Percentiles rank a stretch among this genome's conserved stretches.
These are phyloP conservation scores for Dipteronia sinensis DNA, from an alignment of 345 rosid genomes.

Conservation along the genomic window DNA sequence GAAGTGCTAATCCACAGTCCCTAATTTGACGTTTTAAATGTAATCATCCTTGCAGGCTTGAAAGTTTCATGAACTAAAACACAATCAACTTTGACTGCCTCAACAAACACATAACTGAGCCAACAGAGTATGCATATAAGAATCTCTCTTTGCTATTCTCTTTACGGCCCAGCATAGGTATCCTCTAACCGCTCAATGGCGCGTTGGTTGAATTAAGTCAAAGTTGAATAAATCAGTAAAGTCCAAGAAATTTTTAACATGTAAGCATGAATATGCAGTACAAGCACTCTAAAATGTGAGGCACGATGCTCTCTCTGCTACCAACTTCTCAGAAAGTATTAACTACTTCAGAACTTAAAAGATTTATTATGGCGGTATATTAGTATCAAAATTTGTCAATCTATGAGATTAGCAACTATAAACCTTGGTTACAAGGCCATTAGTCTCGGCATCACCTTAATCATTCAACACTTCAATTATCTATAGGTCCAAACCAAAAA, in stretches of 20 bases:
- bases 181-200: neutral
- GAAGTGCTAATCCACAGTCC: neutral
- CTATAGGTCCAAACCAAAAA: too few species aligned
- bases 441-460: neutral
- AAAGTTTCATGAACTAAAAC: neutral
- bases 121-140: neutral
- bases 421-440: too few species aligned
- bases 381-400: neutral
- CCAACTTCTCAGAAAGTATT: neutral
- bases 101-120: neutral
- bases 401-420: neutral
- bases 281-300: neutral
- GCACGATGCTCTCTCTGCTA: neutral
- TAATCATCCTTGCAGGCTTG: neutral
- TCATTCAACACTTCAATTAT: neutral
- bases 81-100: neutral
- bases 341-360: neutral
- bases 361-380: neutral
- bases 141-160: neutral
- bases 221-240: too few species aligned
- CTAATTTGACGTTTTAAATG: too few species aligned
- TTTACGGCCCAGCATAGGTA: neutral
- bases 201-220: neutral
- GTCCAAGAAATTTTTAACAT: too few species aligned
- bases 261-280: too few species aligned